phyloP scores from a whole-genome alignment of 441 rosid genomes.

The Erysimum cheiri region DNA sequence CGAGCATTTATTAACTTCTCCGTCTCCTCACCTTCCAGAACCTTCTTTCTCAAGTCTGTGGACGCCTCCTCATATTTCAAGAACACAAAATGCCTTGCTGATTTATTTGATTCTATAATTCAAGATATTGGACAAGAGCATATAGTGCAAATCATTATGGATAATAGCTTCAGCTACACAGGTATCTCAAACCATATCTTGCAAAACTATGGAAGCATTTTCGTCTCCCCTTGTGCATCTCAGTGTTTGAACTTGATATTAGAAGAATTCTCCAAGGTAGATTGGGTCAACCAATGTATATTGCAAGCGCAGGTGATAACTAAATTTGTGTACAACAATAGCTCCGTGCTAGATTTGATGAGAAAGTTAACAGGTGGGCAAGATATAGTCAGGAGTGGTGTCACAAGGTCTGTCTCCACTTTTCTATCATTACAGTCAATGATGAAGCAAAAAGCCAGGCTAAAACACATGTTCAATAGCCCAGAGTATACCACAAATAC shows the following conservation, averaged over 20 bases:
- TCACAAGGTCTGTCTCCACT: constrained; percentile 71
- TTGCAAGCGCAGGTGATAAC: constrained; percentile 70
- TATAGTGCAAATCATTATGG: constrained; percentile 87
- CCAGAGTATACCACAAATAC: constrained; percentile 64
- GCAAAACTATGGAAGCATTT: constrained; percentile 73
- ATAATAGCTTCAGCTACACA: constrained; percentile 64
- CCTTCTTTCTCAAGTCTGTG: constrained; percentile 78
- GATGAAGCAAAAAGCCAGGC: constrained; percentile 69
- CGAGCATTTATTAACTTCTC: constrained; percentile 83
- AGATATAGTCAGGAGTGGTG: constrained; percentile 74
- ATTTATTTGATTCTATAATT: constrained; percentile 78
- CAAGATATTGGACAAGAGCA: constrained; percentile 77
- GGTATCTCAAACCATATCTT: constrained; percentile 73
- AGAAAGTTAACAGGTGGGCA: constrained; percentile 72
- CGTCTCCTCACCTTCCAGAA: constrained; percentile 83
- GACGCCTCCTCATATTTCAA: constrained; percentile 83
- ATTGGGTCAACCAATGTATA: constrained; percentile 83
- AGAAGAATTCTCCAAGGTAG: constrained; percentile 85
- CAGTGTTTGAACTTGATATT: constrained; percentile 73
- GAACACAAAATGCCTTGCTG: constrained; percentile 73
- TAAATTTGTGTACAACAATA: constrained; percentile 71
- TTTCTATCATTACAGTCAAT: constrained; percentile 75
- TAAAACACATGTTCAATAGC: constrained; percentile 79
- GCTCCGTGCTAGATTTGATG: constrained; percentile 74
- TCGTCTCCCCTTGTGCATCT: constrained; percentile 87